These are phyloP conservation scores for Daldinia decipiens DNA, from an alignment of 495 filamentous ascomycete species.

Conservation along the genomic window DNA sequence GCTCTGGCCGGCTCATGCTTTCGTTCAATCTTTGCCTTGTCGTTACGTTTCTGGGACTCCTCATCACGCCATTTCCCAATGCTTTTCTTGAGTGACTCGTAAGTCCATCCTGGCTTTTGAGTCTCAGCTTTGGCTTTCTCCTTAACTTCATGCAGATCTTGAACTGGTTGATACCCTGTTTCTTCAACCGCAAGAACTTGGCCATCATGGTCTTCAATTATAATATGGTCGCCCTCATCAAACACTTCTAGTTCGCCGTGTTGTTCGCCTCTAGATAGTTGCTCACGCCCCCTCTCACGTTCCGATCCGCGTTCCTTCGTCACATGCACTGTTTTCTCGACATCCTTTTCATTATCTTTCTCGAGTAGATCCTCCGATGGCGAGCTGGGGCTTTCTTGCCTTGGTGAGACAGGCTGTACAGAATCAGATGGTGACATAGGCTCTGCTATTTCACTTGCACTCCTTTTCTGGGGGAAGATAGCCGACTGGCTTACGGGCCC, in stretches of 20 bases:
- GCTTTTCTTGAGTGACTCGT: slow-evolving; percentile 57
- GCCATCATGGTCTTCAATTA: slow-evolving; percentile 89
- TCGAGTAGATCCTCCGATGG: slow-evolving; percentile 35
- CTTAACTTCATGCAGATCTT: slow-evolving; percentile 27
- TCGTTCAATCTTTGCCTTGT: slow-evolving; percentile 60
- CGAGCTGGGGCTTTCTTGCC: slow-evolving; percentile 42
- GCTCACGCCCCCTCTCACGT: slow-evolving; percentile 47
- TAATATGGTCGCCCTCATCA: slow-evolving; percentile 82
- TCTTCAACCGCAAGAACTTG: slow-evolving; percentile 72
- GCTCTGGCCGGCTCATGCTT: slow-evolving; percentile 77
- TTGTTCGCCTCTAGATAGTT: slow-evolving; percentile 34
- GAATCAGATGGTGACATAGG: slow-evolving; percentile 43
- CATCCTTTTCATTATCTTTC: slow-evolving; percentile 32
- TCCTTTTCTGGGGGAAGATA: slow-evolving; percentile 76
- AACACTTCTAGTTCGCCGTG: slow-evolving; percentile 70
- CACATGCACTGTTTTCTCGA: slow-evolving; percentile 32
- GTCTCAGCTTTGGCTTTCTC: slow-evolving; percentile 44
- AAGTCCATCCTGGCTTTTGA: slow-evolving; percentile 57
- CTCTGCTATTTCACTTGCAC: slow-evolving; percentile 49
- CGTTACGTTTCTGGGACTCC: slow-evolving; percentile 68
- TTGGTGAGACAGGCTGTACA: slow-evolving; percentile 33
- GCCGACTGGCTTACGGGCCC: slow-evolving; percentile 92
- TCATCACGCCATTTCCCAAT: slow-evolving; percentile 65
- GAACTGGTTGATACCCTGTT: slow-evolving; percentile 36
- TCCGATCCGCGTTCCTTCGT: slow-evolving; percentile 43